These are phyloP conservation scores for Salix koriyanagi DNA, from an alignment of 345 rosid species.

Conservation along the genomic window DNA sequence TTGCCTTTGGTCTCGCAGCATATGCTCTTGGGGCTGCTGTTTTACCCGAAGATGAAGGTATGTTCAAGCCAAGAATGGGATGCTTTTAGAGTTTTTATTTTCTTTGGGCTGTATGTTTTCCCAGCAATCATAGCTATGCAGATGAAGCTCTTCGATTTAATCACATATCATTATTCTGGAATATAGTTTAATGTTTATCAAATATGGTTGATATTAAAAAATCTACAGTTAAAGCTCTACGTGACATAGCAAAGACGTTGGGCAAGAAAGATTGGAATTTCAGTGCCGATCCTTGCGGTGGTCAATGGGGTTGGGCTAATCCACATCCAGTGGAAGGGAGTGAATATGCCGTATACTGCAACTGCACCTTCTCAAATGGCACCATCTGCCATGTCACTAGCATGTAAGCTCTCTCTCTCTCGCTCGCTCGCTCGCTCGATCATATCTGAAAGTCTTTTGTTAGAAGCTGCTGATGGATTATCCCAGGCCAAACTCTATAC, in stretches of 20 bases:
- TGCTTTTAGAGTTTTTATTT: too few relatives aligned
- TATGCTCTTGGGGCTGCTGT: too few relatives aligned
- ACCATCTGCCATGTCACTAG: conserved; percentile 17
- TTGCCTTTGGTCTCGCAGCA: too few relatives aligned
- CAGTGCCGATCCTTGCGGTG: conserved; percentile 15
- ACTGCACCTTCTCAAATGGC: conserved; percentile 9
- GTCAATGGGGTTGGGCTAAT: conserved; percentile 6
- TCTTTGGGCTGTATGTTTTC: background rate
- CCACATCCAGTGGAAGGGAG: background rate
- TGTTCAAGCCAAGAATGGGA: too few relatives aligned
- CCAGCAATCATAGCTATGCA: background rate
- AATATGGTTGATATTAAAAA: too few relatives aligned
- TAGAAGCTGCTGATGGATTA: too few relatives aligned
- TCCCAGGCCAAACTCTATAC: background rate
- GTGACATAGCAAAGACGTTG: conserved; percentile 10
- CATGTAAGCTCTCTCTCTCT: conserved; percentile 11
- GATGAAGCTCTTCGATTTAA: background rate
- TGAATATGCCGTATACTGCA: conserved; percentile 1
- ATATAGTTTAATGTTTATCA: too few relatives aligned
- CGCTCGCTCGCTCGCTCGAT: too few relatives aligned
- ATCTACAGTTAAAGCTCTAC: conserved; percentile 1
- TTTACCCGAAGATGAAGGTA: too few relatives aligned
- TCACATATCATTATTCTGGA: background rate
- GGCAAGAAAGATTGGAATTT: conserved; percentile 20
- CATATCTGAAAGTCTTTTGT: too few relatives aligned